Percentiles rank a stretch among this genome's conserved stretches.
Evolutionary conservation across 495 filamentous ascomycete genomes (phyloP).

Genomic region (Penicillium macrosclerotiorum): DNA sequence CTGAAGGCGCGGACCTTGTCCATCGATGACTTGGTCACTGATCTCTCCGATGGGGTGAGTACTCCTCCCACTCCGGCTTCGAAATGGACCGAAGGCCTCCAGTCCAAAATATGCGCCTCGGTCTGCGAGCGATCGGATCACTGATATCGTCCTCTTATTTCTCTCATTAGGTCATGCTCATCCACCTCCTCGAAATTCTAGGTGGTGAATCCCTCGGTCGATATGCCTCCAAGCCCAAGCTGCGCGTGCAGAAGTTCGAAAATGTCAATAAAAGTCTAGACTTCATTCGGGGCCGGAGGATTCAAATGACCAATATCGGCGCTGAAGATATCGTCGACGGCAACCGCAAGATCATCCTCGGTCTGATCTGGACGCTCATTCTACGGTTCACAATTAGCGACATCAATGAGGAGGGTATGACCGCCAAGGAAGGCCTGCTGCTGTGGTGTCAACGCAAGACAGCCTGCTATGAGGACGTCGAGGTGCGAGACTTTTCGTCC

Average conservation of each 20-base stretch:
- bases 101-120: background rate
- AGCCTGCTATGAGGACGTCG: slow-evolving; percentile 94
- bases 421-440: slow-evolving; percentile 90
- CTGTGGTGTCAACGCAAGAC: slow-evolving; percentile 99
- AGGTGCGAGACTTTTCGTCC: slow-evolving; percentile 87
- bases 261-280: slow-evolving; percentile 96
- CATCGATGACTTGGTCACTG: slow-evolving; percentile 80
- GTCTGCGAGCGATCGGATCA: background rate
- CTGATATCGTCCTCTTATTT: background rate
- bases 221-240: slow-evolving; percentile 92
- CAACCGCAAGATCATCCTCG: slow-evolving; percentile 94
- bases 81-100: background rate
- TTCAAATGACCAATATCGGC: slow-evolving; percentile 97
- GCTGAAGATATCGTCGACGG: slow-evolving; percentile 98
- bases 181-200: slow-evolving; percentile 95
- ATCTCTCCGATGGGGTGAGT: slow-evolving; percentile 91
- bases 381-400: slow-evolving; percentile 96
- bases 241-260: slow-evolving; percentile 96
- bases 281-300: slow-evolving; percentile 85
- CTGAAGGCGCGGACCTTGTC: slow-evolving; percentile 68
- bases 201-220: slow-evolving; percentile 90
- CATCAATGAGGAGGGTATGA: slow-evolving; percentile 97
- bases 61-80: slow-evolving; percentile 1
- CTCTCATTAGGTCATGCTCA: slow-evolving; percentile 71
- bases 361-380: slow-evolving; percentile 97